Evolutionary conservation across 1,284 basidiomycete species (phyloP).

Genomic region (Microstroma glucosiphilum): DNA sequence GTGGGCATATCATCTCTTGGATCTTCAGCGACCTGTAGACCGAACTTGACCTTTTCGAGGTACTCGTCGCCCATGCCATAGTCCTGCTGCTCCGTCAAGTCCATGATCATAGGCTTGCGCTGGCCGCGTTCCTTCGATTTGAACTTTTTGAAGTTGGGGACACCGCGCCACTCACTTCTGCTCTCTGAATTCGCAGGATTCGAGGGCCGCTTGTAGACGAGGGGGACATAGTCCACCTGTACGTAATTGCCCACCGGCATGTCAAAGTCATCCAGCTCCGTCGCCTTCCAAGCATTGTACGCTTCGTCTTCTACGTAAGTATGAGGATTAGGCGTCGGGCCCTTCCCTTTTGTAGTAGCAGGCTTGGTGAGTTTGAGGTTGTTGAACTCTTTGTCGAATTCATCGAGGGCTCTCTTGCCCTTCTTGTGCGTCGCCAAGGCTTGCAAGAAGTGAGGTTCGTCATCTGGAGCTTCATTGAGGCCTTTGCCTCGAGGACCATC

Average conservation of each 20-base stretch:
- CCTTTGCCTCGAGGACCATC: not conserved
- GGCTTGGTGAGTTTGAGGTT: conserved; percentile 28
- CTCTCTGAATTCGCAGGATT: no score
- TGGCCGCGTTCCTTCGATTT: not conserved
- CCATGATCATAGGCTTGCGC: conserved; percentile 15
- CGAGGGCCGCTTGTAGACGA: conserved; percentile 15
- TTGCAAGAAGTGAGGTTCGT: conserved; percentile 31
- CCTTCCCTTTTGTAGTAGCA: not conserved
- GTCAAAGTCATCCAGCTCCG: conserved; percentile 9
- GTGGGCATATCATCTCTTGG: conserved; percentile 1
- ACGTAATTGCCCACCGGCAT: conserved; percentile 40
- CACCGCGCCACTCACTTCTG: conserved; percentile 4
- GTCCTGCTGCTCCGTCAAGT: conserved; percentile 21
- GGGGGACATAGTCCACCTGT: conserved; percentile 42
- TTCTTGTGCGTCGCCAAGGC: conserved; percentile 31
- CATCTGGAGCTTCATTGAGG: conserved; percentile 21
- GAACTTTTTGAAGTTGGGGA: conserved; percentile 20
- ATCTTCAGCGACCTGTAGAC: not conserved
- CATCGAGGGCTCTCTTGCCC: conserved; percentile 26
- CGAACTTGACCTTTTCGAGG: conserved; percentile 11
- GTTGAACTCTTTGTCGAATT: conserved; percentile 40
- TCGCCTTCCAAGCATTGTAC: conserved; percentile 9
- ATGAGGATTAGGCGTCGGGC: not conserved
- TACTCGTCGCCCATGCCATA: conserved; percentile 23
- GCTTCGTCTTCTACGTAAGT: conserved; percentile 12